phyloP scores from a whole-genome alignment of 768 basidiomycete species.

The Xerocomellus amylosporus region DNA sequence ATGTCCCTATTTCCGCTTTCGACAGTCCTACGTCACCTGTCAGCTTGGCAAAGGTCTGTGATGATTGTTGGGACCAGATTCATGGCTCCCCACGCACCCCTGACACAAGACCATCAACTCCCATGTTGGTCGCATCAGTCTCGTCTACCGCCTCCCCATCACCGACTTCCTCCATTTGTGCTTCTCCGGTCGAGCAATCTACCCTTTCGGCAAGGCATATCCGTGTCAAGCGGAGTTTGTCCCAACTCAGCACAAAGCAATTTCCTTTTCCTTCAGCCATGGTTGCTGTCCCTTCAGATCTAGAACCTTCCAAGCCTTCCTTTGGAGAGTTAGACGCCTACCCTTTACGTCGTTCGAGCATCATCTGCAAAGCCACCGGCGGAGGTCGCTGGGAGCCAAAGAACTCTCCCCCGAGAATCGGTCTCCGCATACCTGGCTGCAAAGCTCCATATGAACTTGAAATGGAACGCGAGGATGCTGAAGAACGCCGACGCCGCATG shows the following conservation, averaged over 20 bases:
- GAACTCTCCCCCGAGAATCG: slow-evolving; percentile 37
- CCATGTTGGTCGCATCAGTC: slow-evolving; percentile 36
- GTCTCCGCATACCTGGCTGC: slow-evolving; percentile 60
- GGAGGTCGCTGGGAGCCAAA: slow-evolving; percentile 82
- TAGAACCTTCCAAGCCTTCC: slow-evolving; percentile 41
- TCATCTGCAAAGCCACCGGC: slow-evolving; percentile 74
- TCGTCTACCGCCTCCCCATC: slow-evolving; percentile 33
- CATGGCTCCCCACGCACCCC: slow-evolving; percentile 52
- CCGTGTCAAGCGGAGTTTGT: slow-evolving; percentile 27
- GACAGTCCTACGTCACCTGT: slow-evolving; percentile 62
- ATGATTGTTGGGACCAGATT: slow-evolving; percentile 74
- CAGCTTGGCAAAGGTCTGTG: slow-evolving; percentile 61
- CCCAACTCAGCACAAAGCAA: slow-evolving; percentile 28
- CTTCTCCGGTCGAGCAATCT: slow-evolving; percentile 31
- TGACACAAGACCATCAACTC: slow-evolving; percentile 34
- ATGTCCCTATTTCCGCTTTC: slow-evolving; percentile 55
- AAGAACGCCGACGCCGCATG: slow-evolving; percentile 43
- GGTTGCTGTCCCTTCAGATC: slow-evolving; percentile 21
- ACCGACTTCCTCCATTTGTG: slow-evolving; percentile 35
- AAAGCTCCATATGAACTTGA: slow-evolving; percentile 68
- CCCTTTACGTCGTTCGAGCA: slow-evolving; percentile 62
- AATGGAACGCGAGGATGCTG: slow-evolving; percentile 64
- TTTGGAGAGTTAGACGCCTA: slow-evolving; percentile 74
- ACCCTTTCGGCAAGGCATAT: slow-evolving; percentile 16
- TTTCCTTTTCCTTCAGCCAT: slow-evolving; percentile 26